Conservation (phyloP, 192 early-diverging fungal genomes). For the Podila epicladia region DNA sequence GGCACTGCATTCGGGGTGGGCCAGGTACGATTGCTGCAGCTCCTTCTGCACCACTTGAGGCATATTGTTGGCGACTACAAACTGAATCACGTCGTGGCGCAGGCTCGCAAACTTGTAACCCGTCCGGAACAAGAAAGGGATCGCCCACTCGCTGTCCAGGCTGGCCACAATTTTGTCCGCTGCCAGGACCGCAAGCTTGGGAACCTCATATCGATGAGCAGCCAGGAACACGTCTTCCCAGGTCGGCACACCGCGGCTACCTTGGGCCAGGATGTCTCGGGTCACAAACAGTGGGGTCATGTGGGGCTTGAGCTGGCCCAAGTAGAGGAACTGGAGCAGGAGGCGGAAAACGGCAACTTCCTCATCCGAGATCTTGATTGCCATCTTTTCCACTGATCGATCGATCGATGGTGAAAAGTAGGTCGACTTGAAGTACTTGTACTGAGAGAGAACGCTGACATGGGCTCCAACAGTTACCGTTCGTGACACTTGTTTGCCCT, state of each 20-base stretch:
- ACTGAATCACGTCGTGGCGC: slow-evolving; percentile 11
- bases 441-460: slow-evolving; percentile 25
- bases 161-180: slow-evolving; percentile 1
- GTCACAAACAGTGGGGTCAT: slow-evolving; percentile 3
- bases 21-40: slow-evolving; percentile 1
- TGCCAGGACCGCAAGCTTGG: slow-evolving; percentile 6
- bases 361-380: slow-evolving; percentile 9
- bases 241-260: slow-evolving; percentile 1
- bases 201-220: slow-evolving; percentile 24
- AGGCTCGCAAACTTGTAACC: slow-evolving; percentile 25
- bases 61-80: slow-evolving; percentile 25
- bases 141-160: slow-evolving; percentile 13
- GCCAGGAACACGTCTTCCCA: slow-evolving; percentile 35
- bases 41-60: slow-evolving; percentile 1
- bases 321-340: slow-evolving; percentile 31
- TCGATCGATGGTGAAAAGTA: slow-evolving; percentile 30
- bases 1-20: slow-evolving; percentile 25
- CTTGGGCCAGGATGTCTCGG: background rate
- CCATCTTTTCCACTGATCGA: slow-evolving; percentile 10
- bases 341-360: slow-evolving; percentile 27
- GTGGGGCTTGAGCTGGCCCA: slow-evolving; percentile 9
- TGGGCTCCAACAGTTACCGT: slow-evolving; percentile 11
- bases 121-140: slow-evolving; percentile 36
- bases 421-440: slow-evolving; percentile 30
- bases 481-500: background rate